Evolutionary conservation across 805 yeast genomes (phyloP), one percentile per base, ranked within the genome.

Genomic region (Yamadazyma scolyti): DNA sequence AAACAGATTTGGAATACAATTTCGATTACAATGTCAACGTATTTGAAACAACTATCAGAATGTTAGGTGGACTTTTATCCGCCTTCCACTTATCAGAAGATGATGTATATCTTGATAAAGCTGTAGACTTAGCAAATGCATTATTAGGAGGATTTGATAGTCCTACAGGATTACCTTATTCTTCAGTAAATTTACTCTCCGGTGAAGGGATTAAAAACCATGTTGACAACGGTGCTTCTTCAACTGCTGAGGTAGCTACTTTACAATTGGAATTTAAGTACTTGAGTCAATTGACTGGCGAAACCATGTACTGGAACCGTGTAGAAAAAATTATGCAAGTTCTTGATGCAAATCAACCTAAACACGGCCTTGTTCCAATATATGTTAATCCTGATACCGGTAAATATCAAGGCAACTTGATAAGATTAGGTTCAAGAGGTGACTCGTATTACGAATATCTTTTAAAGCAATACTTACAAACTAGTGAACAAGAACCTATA

Each of bases 391-490:
- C 96, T 6, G 80, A 77, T 24, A 71, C 81, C 0, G 96, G 93
- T 4, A 61, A 65, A 39, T 87, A 75, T 54, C 73, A 65, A 37
- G 87, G 87, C 1, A 46, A 52, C 2, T 56, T 73, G 31, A 85
- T 90, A 39, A 72, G 96, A 41, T 61, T 89, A 34, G 97, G 97
- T 0, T 82, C 95, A 1, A 70, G 96, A 44, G 97, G 96, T 28
- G 97, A 88, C 57, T 85, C 96, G 1, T 89, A 88, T 54, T 88
- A 89, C 51, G 96, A 89, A 59, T 87, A 87, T 52, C 63, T 89
- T 26, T 65, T 88, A 42, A 88, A 88, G 55, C 96, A 87, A 57
- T 85, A 82, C 48, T 58, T 89, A 42, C 89, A 84, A 55, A 86
- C 96, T 2, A 68, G 69, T 34, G 73, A 75, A 48, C 54, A 65